These are phyloP conservation scores for Scheffersomyces segobiensis DNA, from an alignment of 1,139 yeast genomes.

Conservation along the genomic window DNA sequence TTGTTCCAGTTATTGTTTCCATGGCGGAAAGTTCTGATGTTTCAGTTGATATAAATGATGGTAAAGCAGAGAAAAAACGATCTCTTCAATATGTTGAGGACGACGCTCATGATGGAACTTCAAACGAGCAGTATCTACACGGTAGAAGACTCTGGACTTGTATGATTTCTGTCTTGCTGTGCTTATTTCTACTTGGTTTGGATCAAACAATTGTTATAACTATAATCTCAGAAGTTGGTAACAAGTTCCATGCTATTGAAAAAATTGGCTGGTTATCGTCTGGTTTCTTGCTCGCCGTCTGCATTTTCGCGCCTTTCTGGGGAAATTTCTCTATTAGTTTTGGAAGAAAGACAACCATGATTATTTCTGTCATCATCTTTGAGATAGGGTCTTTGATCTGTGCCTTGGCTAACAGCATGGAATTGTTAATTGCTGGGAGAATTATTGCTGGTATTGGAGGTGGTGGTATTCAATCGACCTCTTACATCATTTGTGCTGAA, in stretches of 20 bases:
- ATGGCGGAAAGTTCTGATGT: not conserved
- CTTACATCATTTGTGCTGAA: conserved; percentile 13
- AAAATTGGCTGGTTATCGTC: conserved; percentile 17
- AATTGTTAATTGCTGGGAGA: conserved; percentile 16
- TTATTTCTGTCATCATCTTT: conserved; percentile 12
- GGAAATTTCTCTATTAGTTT: conserved; percentile 17
- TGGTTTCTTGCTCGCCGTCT: conserved; percentile 15
- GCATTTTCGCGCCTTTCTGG: conserved; percentile 14
- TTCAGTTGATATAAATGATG: not conserved
- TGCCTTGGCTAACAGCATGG: conserved; percentile 14
- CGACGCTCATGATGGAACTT: conserved; percentile 20
- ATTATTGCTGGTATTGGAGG: conserved; percentile 17
- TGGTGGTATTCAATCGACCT: conserved; percentile 16
- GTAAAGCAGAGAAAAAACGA: not conserved
- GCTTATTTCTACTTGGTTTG: conserved; percentile 14
- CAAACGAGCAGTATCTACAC: conserved; percentile 12
- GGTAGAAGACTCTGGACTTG: conserved; percentile 11
- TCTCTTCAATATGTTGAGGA: conserved; percentile 6
- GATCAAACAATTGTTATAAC: conserved; percentile 20
- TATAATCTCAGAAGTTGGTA: conserved; percentile 14
- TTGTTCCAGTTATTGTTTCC: not conserved
- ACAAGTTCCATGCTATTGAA: conserved; percentile 11
- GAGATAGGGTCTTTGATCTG: conserved; percentile 15
- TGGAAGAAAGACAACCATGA: conserved; percentile 15
- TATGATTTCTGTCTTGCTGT: conserved; percentile 5